Evolutionary conservation across 2,329 filamentous ascomycete genomes (phyloP).

Genomic region (Aspergillus oerlinghausenensis): DNA sequence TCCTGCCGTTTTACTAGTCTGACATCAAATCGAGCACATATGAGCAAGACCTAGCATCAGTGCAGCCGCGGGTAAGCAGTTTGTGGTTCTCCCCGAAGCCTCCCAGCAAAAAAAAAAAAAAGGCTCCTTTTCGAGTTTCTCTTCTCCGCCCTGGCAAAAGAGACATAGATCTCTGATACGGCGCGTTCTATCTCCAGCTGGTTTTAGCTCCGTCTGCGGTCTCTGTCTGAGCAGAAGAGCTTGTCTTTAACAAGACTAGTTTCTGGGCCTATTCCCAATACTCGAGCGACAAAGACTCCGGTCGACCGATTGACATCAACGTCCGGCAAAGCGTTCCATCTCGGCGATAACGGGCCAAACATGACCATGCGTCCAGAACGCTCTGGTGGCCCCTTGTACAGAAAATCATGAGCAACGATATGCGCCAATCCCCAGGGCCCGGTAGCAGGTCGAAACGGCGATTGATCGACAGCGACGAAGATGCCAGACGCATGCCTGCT

Average conservation of each 20-base stretch:
- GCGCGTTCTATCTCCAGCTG: not conserved
- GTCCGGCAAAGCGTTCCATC: constrained; percentile 29
- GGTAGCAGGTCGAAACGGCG: constrained; percentile 29
- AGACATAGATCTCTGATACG: not conserved
- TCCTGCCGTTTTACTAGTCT: not conserved
- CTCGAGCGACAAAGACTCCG: constrained; percentile 3
- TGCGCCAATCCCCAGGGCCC: constrained; percentile 27
- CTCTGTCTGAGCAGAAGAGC: not conserved
- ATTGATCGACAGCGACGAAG: constrained; percentile 27
- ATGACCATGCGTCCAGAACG: constrained; percentile 26
- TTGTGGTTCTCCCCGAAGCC: constrained; percentile 11
- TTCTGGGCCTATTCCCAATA: not conserved
- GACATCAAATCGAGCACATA: not conserved
- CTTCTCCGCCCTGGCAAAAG: constrained; percentile 14
- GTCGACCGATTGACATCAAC: constrained; percentile 9
- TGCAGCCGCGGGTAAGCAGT: constrained; percentile 14
- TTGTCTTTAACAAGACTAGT: not conserved
- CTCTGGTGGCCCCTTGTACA: constrained; percentile 21
- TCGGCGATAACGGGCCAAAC: constrained; percentile 17
- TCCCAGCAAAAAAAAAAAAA: constrained; percentile 4
- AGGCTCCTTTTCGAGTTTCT: constrained; percentile 7
- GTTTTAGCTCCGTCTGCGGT: not conserved
- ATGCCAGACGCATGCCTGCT: constrained; percentile 20
- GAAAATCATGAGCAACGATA: constrained; percentile 30
- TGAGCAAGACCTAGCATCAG: too few species aligned